These are phyloP conservation scores for Melampsora americana DNA, from an alignment of 1,284 basidiomycete species.

Conservation along the genomic window DNA sequence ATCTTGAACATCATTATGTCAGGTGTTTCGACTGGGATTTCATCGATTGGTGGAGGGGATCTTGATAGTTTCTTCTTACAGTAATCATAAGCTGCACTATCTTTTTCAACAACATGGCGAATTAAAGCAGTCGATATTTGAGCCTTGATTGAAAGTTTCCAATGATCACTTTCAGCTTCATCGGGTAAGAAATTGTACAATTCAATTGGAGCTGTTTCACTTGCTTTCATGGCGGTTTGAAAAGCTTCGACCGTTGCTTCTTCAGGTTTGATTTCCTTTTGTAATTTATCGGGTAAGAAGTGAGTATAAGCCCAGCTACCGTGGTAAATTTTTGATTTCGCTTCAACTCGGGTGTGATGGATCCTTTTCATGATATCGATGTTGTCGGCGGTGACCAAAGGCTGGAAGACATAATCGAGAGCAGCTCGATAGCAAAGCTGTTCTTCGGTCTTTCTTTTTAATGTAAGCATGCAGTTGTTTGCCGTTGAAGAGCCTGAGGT, in stretches of 20 bases:
- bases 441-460: neutral
- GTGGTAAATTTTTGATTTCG: neutral
- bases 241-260: neutral
- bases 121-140: conserved; percentile 1
- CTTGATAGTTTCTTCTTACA: neutral
- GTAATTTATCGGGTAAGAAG: neutral
- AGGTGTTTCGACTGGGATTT: neutral
- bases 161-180: neutral
- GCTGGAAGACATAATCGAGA: neutral
- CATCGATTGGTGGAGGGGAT: conserved; percentile 1
- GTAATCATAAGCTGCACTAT: neutral
- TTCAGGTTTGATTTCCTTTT: neutral
- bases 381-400: conserved; percentile 16
- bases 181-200: neutral
- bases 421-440: neutral
- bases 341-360: conserved; percentile 1
- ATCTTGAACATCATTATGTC: conserved; percentile 13
- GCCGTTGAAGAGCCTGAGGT: neutral
- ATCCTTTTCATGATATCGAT: conserved; percentile 13
- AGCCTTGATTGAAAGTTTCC: neutral
- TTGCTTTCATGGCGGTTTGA: neutral
- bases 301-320: conserved; percentile 22
- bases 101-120: neutral
- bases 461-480: neutral
- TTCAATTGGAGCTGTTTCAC: neutral